Evolutionary conservation across 441 rosid genomes (phyloP), one percentile per base, ranked within the genome.

Genomic region (Gossypium davidsonii): DNA sequence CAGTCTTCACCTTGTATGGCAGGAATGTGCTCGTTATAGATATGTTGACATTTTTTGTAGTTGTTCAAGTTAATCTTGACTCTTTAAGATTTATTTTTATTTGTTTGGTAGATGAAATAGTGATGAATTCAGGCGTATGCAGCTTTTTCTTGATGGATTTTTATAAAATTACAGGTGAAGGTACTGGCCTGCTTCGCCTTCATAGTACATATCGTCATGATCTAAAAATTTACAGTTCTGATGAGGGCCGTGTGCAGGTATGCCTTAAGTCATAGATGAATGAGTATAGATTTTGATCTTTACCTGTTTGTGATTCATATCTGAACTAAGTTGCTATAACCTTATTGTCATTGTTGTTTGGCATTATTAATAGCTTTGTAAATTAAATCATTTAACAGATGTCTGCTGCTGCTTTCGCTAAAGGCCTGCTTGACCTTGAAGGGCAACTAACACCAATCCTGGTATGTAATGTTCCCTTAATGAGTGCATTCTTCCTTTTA

Each of bases 341-440:
- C 52, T 56, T 25, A n/a, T 17, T 4, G 57, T 67, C 46, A 20
- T 59, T 71, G 55, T 42, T 14, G 2, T 48, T 64, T 39, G 59
- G 23, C 65, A 63, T 58, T 20, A 68, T 73, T 53, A 49, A 60
- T 69, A 42, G 37, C 26, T 66, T 49, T 60, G 26, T 72, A 31
- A 60, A 26, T 60, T 28, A 60, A 46, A 60, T 49, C 14, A 48
- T 31, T 72, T 60, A 64, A 59, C 68, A 96, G 99, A 96, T 96
- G 99, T 96, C 99, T 78, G 99, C 98, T 60, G 99, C 99, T 77
- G 99, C 98, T 69, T 96, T 96, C 84, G 99, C 99, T 11, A 96
- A 96, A 88, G 99, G 99, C 79, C 94, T 96, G 74, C 98, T 96
- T 78, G 99, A 96, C 82, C 85, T 96, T 63, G 99, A 96, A 91